A percentile compares a stretch with the other conserved stretches of the same genome.
phyloP scores from a whole-genome alignment of 2,329 filamentous ascomycete species.

The Fusarium euwallaceae region DNA sequence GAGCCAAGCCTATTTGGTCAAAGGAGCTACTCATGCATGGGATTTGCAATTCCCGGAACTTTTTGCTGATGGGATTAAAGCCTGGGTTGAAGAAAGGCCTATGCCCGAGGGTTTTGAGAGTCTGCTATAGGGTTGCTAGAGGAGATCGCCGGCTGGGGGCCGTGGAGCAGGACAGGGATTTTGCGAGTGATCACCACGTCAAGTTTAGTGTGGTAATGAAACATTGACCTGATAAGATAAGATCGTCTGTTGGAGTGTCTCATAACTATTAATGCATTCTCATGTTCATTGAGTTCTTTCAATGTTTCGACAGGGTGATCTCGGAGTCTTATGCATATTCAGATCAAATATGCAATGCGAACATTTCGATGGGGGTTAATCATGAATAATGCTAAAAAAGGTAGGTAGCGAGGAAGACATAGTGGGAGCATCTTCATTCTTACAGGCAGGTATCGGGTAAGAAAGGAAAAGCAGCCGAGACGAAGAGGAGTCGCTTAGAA shows the following conservation, averaged over 20 bases:
- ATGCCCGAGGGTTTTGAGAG: conserved; percentile 40
- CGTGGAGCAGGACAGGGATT: background rate
- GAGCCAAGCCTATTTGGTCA: conserved; percentile 47
- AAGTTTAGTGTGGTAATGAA: background rate
- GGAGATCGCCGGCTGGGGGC: background rate
- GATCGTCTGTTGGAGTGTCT: background rate
- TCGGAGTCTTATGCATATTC: background rate
- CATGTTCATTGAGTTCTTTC: background rate
- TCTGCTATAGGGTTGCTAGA: background rate
- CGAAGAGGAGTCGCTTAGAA: no score
- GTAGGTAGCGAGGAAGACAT: background rate
- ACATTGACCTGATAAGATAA: background rate
- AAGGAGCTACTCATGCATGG: conserved; percentile 54
- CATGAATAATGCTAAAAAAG: background rate
- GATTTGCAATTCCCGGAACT: conserved; percentile 53
- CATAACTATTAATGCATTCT: background rate
- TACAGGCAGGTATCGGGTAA: no score
- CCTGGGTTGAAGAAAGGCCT: conserved; percentile 48
- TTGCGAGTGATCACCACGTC: background rate
- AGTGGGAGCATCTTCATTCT: no score
- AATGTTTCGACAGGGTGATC: background rate
- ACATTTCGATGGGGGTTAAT: background rate
- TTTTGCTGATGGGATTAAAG: conserved; percentile 51
- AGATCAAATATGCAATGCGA: background rate
- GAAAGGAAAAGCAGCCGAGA: no score